Percentiles rank a stretch among this genome's conserved stretches.
phyloP scores from a whole-genome alignment of 352 stramenopile genomes.

The Thraustotheca clavata region DNA sequence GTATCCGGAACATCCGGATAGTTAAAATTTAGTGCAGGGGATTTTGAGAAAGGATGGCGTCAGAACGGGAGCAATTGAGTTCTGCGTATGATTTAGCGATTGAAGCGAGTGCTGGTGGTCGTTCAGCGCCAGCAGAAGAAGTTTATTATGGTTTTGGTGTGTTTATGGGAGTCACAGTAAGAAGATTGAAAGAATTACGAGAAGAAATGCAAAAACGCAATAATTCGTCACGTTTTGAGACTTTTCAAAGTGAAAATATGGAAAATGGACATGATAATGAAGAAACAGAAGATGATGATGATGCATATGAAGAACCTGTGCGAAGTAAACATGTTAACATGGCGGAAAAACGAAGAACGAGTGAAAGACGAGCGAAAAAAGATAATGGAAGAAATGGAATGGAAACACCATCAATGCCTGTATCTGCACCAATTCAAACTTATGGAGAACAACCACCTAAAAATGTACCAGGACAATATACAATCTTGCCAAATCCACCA shows the following conservation, averaged over 20 bases:
- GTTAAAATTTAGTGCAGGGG: neutral
- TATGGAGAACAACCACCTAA: neutral
- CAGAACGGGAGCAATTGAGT: slow-evolving; percentile 17
- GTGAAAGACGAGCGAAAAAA: neutral
- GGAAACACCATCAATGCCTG: neutral
- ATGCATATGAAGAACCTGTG: neutral
- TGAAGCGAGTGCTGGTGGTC: neutral
- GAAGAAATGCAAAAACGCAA: slow-evolving; percentile 36
- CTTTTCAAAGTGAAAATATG: neutral
- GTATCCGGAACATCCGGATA: too few relatives aligned
- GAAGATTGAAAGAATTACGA: slow-evolving; percentile 67
- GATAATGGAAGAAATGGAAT: neutral
- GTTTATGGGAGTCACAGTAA: slow-evolving; percentile 78
- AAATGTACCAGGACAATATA: neutral
- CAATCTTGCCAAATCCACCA: neutral
- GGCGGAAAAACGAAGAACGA: neutral
- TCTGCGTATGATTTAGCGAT: slow-evolving; percentile 19
- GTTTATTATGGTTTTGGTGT: slow-evolving; percentile 86
- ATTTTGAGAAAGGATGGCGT: neutral
- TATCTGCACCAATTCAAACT: neutral
- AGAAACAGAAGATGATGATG: neutral
- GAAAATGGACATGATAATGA: slow-evolving; percentile 6
- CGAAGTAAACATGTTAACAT: neutral
- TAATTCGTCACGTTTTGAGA: slow-evolving; percentile 18
- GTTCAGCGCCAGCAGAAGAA: slow-evolving; percentile 37